phyloP scores from a whole-genome alignment of 306 rosid genomes.

The Prunus salicina region DNA sequence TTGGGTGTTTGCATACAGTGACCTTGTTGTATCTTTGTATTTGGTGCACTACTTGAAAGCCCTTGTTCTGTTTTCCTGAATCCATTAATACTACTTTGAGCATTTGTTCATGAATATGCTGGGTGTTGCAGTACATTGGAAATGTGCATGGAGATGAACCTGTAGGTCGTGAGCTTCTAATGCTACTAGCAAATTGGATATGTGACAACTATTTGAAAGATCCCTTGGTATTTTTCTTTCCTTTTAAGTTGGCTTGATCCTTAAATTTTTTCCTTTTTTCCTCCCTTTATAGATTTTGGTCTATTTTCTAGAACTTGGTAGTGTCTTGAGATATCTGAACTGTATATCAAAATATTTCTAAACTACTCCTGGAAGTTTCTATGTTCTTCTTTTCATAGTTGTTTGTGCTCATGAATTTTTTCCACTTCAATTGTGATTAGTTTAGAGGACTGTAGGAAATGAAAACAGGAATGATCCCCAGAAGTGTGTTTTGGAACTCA shows the following conservation, averaged over 20 bases:
- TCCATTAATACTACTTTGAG: slow-evolving; percentile 11
- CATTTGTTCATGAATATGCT: slow-evolving; percentile 26
- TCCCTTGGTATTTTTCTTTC: slow-evolving; percentile 63
- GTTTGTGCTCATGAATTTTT: not conserved
- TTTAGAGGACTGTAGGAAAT: not conserved
- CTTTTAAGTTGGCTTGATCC: not conserved
- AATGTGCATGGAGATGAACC: slow-evolving; percentile 98
- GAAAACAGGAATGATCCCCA: not conserved
- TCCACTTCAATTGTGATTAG: not conserved
- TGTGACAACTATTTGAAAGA: slow-evolving; percentile 82
- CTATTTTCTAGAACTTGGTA: not conserved
- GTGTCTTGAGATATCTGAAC: not conserved
- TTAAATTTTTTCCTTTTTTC: not conserved
- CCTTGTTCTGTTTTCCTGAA: slow-evolving; percentile 6
- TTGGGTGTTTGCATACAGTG: not conserved
- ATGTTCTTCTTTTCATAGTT: not conserved
- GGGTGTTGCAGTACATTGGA: slow-evolving; percentile 81
- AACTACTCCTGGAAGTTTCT: not conserved
- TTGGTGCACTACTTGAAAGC: slow-evolving; percentile 3
- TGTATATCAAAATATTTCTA: not conserved
- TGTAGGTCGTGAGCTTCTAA: slow-evolving; percentile 86
- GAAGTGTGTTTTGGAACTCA: not conserved
- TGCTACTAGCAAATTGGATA: slow-evolving; percentile 84
- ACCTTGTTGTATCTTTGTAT: not conserved
- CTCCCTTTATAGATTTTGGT: not conserved